A percentile compares a stretch with the other conserved stretches of the same genome.
Conservation (phyloP, 2,329 filamentous ascomycete species). For the Trichoderma sp. region DNA sequence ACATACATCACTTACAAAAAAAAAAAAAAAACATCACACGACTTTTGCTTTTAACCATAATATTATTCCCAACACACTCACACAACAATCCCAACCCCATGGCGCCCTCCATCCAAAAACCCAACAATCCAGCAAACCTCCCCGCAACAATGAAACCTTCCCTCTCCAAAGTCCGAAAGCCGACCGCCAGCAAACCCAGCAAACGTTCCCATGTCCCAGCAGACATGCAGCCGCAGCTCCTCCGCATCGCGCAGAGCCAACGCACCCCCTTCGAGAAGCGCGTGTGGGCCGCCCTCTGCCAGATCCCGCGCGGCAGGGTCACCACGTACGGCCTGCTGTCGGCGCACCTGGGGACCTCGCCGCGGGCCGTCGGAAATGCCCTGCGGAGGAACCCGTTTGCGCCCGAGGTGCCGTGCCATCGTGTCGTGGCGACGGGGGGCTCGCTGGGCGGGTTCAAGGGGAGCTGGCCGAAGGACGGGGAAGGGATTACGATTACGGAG, state of each 20-base stretch:
- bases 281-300: conserved; percentile 70
- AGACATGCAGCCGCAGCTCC: conserved; percentile 36
- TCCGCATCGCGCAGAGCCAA: conserved; percentile 42
- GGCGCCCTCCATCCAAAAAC: conserved; percentile 9
- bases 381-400: conserved; percentile 78
- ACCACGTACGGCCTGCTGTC: conserved; percentile 77
- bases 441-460: conserved; percentile 71
- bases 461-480: conserved; percentile 58
- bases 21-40: neutral
- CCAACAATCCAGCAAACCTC: neutral
- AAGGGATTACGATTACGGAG: conserved; percentile 60
- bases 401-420: conserved; percentile 76
- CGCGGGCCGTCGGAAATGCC: conserved; percentile 74
- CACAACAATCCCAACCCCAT: neutral
- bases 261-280: conserved; percentile 56
- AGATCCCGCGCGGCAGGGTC: conserved; percentile 71
- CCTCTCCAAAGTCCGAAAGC: neutral
- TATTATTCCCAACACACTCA: neutral
- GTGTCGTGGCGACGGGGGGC: conserved; percentile 71
- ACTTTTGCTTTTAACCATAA: neutral
- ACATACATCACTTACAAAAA: neutral
- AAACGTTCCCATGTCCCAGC: neutral
- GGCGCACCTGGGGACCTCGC: conserved; percentile 63
- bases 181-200: neutral
- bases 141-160: neutral